phyloP scores from a whole-genome alignment of 345 rosid genomes.

The Camelina neglecta region DNA sequence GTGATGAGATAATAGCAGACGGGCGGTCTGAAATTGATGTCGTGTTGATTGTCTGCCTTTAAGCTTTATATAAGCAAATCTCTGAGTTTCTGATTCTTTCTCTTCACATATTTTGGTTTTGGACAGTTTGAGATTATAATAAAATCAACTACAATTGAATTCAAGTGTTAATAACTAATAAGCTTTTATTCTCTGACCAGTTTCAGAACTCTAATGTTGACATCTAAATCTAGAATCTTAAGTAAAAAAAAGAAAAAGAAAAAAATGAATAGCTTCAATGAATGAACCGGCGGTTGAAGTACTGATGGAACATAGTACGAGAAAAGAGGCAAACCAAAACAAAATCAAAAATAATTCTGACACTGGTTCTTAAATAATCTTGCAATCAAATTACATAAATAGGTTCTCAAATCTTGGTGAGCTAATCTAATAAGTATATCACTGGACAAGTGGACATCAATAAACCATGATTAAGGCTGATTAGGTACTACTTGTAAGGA shows the following conservation, averaged over 20 bases:
- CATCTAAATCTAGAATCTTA: too few species aligned
- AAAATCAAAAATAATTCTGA: background rate
- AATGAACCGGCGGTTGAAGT: background rate
- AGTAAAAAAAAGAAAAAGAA: too few species aligned
- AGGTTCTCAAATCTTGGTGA: too few species aligned
- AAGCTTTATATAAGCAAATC: slow-evolving; percentile 42
- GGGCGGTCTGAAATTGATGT: slow-evolving; percentile 96
- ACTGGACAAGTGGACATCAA: background rate
- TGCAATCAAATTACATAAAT: background rate
- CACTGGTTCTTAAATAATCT: too few species aligned
- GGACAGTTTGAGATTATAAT: background rate
- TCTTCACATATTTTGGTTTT: background rate
- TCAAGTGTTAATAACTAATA: background rate
- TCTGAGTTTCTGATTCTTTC: slow-evolving; percentile 53
- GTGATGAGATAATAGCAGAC: slow-evolving; percentile 82
- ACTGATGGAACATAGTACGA: background rate
- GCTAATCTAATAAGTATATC: too few species aligned
- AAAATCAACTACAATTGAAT: background rate
- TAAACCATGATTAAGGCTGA: background rate
- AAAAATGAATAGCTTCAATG: background rate
- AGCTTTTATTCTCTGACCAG: too few species aligned
- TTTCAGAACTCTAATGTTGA: too few species aligned
- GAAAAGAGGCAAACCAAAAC: background rate
- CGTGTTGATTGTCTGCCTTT: slow-evolving; percentile 81
- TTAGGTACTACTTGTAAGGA: background rate